Evolutionary conservation across 192 early-diverging fungal genomes (phyloP).

Genomic region (Podila minutissima): DNA sequence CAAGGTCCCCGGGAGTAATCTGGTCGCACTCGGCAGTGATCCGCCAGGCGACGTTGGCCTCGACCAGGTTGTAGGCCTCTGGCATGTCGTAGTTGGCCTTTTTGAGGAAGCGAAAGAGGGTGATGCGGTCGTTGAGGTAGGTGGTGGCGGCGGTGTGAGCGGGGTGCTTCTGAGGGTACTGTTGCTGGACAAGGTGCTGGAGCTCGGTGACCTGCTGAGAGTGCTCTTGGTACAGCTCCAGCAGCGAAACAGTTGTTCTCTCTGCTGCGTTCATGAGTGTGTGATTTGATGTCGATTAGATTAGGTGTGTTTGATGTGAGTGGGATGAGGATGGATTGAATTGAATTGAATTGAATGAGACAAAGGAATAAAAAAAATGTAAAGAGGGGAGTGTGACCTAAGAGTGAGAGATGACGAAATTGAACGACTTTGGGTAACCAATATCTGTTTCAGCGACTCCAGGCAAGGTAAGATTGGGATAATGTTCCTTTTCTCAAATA

Average conservation of each 20-base stretch:
- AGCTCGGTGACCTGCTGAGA: slow-evolving; percentile 45
- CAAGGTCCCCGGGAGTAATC: slow-evolving; percentile 31
- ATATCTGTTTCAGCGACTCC: not conserved
- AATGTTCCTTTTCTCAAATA: not conserved
- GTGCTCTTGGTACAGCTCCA: slow-evolving; percentile 42
- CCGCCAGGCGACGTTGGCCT: slow-evolving; percentile 43
- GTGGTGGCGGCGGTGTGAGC: slow-evolving; percentile 27
- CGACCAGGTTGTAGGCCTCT: slow-evolving; percentile 46
- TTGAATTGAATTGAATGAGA: not conserved
- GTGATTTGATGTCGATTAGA: not conserved
- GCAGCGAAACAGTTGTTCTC: slow-evolving; percentile 21
- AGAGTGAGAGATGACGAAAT: not conserved
- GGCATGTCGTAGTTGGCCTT: slow-evolving; percentile 44
- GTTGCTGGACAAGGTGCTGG: slow-evolving; percentile 48
- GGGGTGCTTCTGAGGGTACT: slow-evolving; percentile 29
- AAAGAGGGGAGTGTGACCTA: not conserved
- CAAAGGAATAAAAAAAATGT: not conserved
- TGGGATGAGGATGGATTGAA: not conserved
- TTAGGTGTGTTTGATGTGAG: not conserved
- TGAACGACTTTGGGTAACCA: not conserved
- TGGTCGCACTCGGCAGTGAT: slow-evolving; percentile 16
- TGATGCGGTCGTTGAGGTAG: slow-evolving; percentile 50
- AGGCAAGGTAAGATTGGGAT: not conserved
- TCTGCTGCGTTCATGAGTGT: slow-evolving; percentile 31
- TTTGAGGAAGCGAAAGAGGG: slow-evolving; percentile 52